These are phyloP conservation scores for Wickerhamiella kurtzmanii DNA, from an alignment of 805 yeast genomes.

Conservation along the genomic window DNA sequence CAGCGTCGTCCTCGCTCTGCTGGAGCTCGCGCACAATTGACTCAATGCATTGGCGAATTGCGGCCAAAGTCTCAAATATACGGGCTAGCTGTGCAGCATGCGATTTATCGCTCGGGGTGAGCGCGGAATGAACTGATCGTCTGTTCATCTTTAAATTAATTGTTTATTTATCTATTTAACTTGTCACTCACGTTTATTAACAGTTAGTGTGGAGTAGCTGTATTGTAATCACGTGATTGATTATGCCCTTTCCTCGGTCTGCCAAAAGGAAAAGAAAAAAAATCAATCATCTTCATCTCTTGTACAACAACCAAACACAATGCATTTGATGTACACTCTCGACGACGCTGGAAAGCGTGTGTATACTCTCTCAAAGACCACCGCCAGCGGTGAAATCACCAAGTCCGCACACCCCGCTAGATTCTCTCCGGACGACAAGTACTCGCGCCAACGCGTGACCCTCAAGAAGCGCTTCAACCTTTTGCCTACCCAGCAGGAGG, in stretches of 20 bases:
- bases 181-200: background rate
- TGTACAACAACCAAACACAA: constrained; percentile 24
- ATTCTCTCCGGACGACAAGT: constrained; percentile 98
- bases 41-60: background rate
- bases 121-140: background rate
- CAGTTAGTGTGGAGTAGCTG: background rate
- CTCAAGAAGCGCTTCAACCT: constrained; percentile 85
- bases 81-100: background rate
- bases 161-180: background rate
- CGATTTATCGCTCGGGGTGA: background rate
- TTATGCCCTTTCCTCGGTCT: background rate
- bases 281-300: background rate
- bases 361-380: constrained; percentile 75
- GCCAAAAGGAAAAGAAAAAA: too few species aligned
- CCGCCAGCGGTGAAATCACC: constrained; percentile 85
- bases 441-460: constrained; percentile 97
- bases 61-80: background rate
- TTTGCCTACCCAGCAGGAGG: constrained; percentile 63
- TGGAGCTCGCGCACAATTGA: background rate
- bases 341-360: constrained; percentile 91
- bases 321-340: constrained; percentile 98
- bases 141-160: background rate
- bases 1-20: background rate
- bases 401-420: constrained; percentile 99
- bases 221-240: background rate